Percentiles rank a stretch among this genome's conserved stretches.
These are phyloP conservation scores for Paulownia fortunei DNA, from an alignment of 257 asterid genomes.

Conservation along the genomic window DNA sequence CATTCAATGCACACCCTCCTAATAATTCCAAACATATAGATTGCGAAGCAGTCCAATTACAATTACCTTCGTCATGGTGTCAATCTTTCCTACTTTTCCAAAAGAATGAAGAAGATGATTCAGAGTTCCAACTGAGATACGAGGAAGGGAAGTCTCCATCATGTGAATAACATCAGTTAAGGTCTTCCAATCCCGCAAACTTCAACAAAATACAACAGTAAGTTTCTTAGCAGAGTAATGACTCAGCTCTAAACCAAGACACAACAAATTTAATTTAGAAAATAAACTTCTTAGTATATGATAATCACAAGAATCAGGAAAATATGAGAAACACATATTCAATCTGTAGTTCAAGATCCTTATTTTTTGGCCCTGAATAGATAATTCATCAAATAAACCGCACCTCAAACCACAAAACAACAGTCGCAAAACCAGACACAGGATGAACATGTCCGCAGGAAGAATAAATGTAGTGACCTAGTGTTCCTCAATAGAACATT, in stretches of 20 bases:
- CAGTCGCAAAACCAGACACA: too few relatives aligned
- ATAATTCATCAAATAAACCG: too few relatives aligned
- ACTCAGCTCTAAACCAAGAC: too few relatives aligned
- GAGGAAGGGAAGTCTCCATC: slow-evolving; percentile 77
- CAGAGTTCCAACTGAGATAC: slow-evolving; percentile 75
- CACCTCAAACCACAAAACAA: too few relatives aligned
- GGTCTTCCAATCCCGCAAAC: slow-evolving; percentile 87
- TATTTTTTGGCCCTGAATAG: too few relatives aligned
- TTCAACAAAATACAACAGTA: slow-evolving; percentile 34
- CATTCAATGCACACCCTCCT: neutral
- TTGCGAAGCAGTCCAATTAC: slow-evolving; percentile 19
- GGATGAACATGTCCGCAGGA: too few relatives aligned
- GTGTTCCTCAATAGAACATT: too few relatives aligned
- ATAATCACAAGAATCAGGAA: neutral
- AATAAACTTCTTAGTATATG: neutral
- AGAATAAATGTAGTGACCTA: too few relatives aligned
- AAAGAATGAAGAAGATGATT: slow-evolving; percentile 81
- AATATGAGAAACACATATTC: too few relatives aligned
- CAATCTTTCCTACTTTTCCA: slow-evolving; percentile 79
- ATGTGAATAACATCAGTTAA: slow-evolving; percentile 54
- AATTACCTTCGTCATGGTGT: slow-evolving; percentile 92
- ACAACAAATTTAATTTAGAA: neutral
- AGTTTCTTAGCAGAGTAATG: slow-evolving; percentile 22
- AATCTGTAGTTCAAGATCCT: too few relatives aligned
- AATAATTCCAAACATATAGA: neutral